These are phyloP conservation scores for Sporothrix luriei DNA, from an alignment of 2,329 filamentous ascomycete genomes.

Conservation along the genomic window DNA sequence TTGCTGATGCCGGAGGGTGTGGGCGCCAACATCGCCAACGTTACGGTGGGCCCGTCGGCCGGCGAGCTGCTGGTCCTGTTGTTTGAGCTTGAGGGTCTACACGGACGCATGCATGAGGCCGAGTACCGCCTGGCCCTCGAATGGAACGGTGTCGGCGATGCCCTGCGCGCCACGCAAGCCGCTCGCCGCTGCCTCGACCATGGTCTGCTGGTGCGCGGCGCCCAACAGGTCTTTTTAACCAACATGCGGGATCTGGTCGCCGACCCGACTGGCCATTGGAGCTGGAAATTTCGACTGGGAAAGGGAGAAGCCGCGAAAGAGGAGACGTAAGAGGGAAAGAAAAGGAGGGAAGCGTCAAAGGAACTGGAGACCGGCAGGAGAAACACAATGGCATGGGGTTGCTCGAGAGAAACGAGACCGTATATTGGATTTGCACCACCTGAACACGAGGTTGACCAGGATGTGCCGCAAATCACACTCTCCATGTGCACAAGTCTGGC, in stretches of 20 bases:
- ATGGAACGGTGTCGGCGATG: conserved; percentile 45
- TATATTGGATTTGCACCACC: conserved; percentile 7
- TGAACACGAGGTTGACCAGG: conserved; percentile 11
- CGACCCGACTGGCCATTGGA: conserved; percentile 36
- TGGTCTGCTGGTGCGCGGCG: conserved; percentile 35
- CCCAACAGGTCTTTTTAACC: conserved; percentile 35
- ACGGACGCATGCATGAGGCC: conserved; percentile 42
- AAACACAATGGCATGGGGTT: conserved; percentile 7
- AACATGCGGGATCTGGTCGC: conserved; percentile 35
- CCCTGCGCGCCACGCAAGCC: conserved; percentile 41
- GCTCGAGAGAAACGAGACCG: conserved; percentile 3
- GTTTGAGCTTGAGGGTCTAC: conserved; percentile 44
- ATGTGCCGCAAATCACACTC: neutral
- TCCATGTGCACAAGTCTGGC: neutral
- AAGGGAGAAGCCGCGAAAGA: neutral
- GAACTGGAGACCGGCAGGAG: neutral
- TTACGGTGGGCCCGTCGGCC: conserved; percentile 40
- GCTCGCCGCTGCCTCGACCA: conserved; percentile 39
- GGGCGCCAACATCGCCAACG: neutral
- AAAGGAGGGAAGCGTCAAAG: neutral
- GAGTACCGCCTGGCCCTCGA: conserved; percentile 48
- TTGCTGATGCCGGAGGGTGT: neutral
- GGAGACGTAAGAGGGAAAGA: neutral
- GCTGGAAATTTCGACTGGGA: conserved; percentile 36
- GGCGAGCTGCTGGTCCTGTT: conserved; percentile 46